Conservation (phyloP, 306 rosid genomes). For the Prosopis cineraria region DNA sequence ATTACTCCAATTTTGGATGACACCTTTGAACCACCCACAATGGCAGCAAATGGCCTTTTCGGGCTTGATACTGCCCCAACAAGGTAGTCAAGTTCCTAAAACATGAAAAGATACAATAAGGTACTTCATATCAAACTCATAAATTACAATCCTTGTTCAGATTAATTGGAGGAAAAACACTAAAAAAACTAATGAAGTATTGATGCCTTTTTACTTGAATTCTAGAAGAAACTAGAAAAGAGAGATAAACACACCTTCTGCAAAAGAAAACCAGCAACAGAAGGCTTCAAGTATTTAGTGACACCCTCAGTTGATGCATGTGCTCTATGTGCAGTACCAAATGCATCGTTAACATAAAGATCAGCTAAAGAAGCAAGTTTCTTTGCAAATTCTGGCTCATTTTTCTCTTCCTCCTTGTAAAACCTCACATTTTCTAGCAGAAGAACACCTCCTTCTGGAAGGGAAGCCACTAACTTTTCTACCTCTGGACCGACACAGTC, state of each 20-base stretch:
- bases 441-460: slow-evolving; percentile 90
- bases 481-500: slow-evolving; percentile 96
- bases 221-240: not conserved
- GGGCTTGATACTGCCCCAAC: slow-evolving; percentile 98
- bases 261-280: slow-evolving; percentile 96
- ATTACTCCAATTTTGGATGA: slow-evolving; percentile 98
- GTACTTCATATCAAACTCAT: not conserved
- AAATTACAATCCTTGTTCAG: slow-evolving; percentile 1
- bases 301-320: slow-evolving; percentile 99
- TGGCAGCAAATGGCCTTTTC: slow-evolving; percentile 97
- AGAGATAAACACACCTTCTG: slow-evolving; percentile 71
- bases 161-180: not conserved
- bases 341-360: slow-evolving; percentile 94
- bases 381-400: slow-evolving; percentile 92
- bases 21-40: slow-evolving; percentile 99
- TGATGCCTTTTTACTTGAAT: not conserved
- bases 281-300: slow-evolving; percentile 93
- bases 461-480: slow-evolving; percentile 79
- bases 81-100: slow-evolving; percentile 97
- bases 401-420: slow-evolving; percentile 98
- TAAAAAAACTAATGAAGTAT: not conserved
- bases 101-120: slow-evolving; percentile 28
- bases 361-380: slow-evolving; percentile 94
- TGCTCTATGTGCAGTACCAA: slow-evolving; percentile 99
- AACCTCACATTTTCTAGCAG: slow-evolving; percentile 97